Conservation (phyloP, 192 early-diverging fungal genomes). For the Coemansia sp. region DNA sequence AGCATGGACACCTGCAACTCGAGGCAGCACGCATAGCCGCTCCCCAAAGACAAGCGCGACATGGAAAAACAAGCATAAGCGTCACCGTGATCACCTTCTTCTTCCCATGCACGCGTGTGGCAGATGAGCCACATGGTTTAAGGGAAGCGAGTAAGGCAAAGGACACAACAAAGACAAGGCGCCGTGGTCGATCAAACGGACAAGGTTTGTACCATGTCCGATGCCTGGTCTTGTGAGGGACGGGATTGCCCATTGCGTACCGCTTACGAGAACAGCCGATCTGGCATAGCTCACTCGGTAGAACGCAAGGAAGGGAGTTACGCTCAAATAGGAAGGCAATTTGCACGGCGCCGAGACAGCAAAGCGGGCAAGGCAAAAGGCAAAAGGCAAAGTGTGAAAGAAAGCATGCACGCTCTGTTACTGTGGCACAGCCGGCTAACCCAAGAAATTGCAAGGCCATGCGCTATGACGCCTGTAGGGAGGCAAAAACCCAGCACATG, state of each 20-base stretch:
- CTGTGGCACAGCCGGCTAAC: slow-evolving; percentile 18
- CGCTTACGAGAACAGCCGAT: not conserved
- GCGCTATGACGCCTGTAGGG: slow-evolving; percentile 18
- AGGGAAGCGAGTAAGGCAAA: not conserved
- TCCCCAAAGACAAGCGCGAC: slow-evolving; percentile 2
- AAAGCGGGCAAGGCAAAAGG: not conserved
- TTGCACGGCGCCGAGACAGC: not conserved
- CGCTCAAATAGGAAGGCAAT: slow-evolving; percentile 9
- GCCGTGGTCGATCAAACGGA: slow-evolving; percentile 8
- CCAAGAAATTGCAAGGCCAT: not conserved
- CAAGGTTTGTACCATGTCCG: not conserved
- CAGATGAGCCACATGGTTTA: not conserved
- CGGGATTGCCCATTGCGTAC: not conserved
- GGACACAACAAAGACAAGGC: not conserved
- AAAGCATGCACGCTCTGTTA: slow-evolving; percentile 8
- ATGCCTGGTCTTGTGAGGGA: not conserved
- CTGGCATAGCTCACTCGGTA: not conserved
- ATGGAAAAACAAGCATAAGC: slow-evolving; percentile 9
- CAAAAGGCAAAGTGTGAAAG: not conserved
- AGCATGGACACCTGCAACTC: slow-evolving; percentile 3
- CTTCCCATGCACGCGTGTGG: slow-evolving; percentile 4
- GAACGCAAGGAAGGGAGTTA: slow-evolving; percentile 3
- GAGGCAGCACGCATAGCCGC: not conserved
- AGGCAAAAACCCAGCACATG: slow-evolving; percentile 8
- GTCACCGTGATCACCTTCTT: slow-evolving; percentile 12